Evolutionary conservation across 768 basidiomycete genomes (phyloP).

Genomic region (Termitomyces sp.): DNA sequence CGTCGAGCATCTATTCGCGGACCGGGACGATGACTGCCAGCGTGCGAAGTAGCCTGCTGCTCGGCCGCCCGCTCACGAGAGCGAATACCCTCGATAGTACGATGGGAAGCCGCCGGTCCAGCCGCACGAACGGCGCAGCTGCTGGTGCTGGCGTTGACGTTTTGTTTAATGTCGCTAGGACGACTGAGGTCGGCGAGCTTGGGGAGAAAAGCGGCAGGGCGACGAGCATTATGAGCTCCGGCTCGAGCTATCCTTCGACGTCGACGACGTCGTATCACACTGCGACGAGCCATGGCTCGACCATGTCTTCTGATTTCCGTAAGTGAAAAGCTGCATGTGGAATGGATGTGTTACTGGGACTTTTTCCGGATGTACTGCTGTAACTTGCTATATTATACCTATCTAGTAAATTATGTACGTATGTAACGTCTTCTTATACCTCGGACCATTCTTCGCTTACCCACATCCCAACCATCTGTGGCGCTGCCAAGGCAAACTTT

Average conservation of each 20-base stretch:
- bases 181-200: constrained; percentile 31
- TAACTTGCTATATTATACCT: constrained; percentile 5
- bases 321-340: not conserved
- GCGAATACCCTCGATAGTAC: constrained; percentile 27
- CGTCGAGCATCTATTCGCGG: constrained; percentile 19
- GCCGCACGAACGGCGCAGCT: constrained; percentile 29
- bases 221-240: constrained; percentile 5
- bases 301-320: not conserved
- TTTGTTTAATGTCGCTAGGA: constrained; percentile 15
- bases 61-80: constrained; percentile 35
- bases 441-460: not conserved
- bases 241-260: constrained; percentile 16
- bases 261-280: constrained; percentile 17
- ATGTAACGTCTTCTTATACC: not conserved
- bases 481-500: not conserved
- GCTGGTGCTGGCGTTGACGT: constrained; percentile 26
- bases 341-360: not conserved
- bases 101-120: constrained; percentile 27
- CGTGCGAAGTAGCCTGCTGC: constrained; percentile 16
- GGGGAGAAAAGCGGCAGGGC: constrained; percentile 15
- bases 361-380: constrained; percentile 2
- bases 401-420: constrained; percentile 5
- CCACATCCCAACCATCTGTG: not conserved
- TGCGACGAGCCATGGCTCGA: constrained; percentile 14
- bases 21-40: constrained; percentile 14